Base-by-base conservation (phyloP, 352 stramenopile species). In the Hyaloperonospora arabidopsidis region DNA sequence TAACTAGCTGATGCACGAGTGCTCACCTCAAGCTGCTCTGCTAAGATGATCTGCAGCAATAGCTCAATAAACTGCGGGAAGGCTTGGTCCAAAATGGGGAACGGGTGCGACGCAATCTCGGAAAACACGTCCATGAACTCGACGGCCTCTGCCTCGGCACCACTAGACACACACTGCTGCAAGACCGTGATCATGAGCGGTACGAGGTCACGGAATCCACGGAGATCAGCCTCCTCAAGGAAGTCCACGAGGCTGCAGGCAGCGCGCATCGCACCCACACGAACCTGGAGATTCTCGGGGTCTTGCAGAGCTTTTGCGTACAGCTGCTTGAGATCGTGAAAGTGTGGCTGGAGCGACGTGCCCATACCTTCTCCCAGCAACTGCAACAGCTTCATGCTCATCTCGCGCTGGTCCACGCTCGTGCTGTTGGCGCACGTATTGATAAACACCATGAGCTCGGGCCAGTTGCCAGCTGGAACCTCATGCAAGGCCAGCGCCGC, bases 401-500 rank as follows among this genome's bases (percentile, higher is more conserved):
- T 83, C 70, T 97, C 93, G 57, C 64, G 89, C 86, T 88, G 80
- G 67, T 85, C 76, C 45, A 87, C 82, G 35, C 77, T 85, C 51
- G 76, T 63, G 67, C 87, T 92, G 28, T 67, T 69, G 15, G 89
- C 83, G 41, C 87, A 91, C 38, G 76, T 84, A 51, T 93, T 94
- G 54, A 98, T 95, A 65, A 97, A 98, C 45, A 90, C 71, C 65
- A 98, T 96, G 29, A 98, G 74, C 65, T 97, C 92, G 0, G 87
- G 86, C 93, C 93, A 98, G 40, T 85, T 82, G 59, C 74, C 74
- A 12, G 58, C 41, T 19, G 78, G 74, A 40, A 89, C 65, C 50
- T 93, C 79, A 61, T 93, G 81, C 50, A 87, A 66, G n/a, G 85
- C 77, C 35, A 94, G 56, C 60, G 78, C 67, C n/a, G 85, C 69